Base-by-base conservation (phyloP, 75 land plant genomes). In the Cunninghamia lanceolata region DNA sequence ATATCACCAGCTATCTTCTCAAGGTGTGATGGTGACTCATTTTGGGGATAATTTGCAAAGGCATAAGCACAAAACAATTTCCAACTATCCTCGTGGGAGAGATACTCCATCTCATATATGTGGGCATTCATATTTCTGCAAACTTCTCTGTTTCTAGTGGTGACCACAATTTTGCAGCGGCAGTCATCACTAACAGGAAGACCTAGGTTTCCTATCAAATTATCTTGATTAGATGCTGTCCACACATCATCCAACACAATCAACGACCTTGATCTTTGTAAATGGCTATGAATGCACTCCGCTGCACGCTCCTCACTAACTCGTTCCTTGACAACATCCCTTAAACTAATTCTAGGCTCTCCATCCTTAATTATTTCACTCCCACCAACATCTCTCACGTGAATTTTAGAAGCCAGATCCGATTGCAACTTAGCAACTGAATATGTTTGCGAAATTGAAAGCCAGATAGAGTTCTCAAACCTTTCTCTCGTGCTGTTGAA, bases 161-260 rank as follows among this genome's bases (percentile, higher is more conserved):
- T 91, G 2, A 88, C 85, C 34, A 91, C 54, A 25, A 91, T 75
- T 40, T 79, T 88, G 45, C 88, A 85, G 10, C 84, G 86, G 0
- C 34, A 34, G 54, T 43, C 63, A 35, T 85, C 88, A 40, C n/a
- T 36, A 45, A 45, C 9, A 4, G 47, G 47, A 45, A 45, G 47
- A 9, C 47, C 47, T 4, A 45, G 47, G 47, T 9, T 16, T 19
- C 13, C 4, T 87, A 84, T 2, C 89, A 2, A 2, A 17, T 3
- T 47, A 6, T 50, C 0, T 85, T 47, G 88, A 89, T 85, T 9
- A 85, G 73, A 0, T 66, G 71, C 38, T 81, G 82, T 85, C 87
- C 87, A 91, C 8, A 91, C 86, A 78, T 88, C 90, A 83, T 91
- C 92, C 7, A 91, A 38, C 25, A 91, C 92, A 17, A 91, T 56